Base-by-base conservation (phyloP, 2,329 filamentous ascomycete genomes). In the Calonectria montana region DNA sequence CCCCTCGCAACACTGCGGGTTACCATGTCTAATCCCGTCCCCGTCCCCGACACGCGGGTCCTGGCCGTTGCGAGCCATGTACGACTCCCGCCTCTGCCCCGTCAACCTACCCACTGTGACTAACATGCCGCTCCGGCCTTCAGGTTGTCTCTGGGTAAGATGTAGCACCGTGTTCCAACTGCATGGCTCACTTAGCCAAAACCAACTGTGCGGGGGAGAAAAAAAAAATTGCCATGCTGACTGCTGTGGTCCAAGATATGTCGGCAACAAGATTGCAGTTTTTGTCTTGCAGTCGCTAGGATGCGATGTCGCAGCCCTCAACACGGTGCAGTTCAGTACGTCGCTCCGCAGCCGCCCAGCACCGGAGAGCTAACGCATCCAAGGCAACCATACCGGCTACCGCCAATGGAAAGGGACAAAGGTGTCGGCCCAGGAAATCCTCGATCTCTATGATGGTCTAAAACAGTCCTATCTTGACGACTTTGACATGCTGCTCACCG, bases 271-370 rank as follows among this genome's bases (percentile, higher is more conserved):
- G 80, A 98, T 99, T 88, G 96, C 96, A 48, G 95, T 95, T 1
- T 97, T 98, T 81, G 94, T 96, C 76, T 93, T 99, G 89, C 96
- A 99, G 83, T 93, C 94, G 1, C 86, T 99, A 63, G 97, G 97
- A 59, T 98, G 95, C 81, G 96, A 99, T 80, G 96, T 98, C 8
- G 94, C 95, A 10, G 94, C 95, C 2, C 89, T 99, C 79, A 98
- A 99, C 82, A 99, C 97, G 0, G 97, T 99, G 8, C 94, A 99
- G 80, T 99, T 98, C 86, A 98, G 96, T 98, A 87, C 83, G 93
- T 85, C 57, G 39, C 65, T 35, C 65, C 29, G n/a, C 4, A 43
- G 25, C 13, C n/a, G 2, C 18, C 29, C 8, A 25, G 35, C 37
- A 37, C 53, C 23, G 21, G 15, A 3, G 7, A n/a, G 48, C 69